A percentile compares a stretch with the other conserved stretches of the same genome.
Evolutionary conservation across 2,329 filamentous ascomycete species (phyloP).

Genomic region (Aspergillus neotritici): DNA sequence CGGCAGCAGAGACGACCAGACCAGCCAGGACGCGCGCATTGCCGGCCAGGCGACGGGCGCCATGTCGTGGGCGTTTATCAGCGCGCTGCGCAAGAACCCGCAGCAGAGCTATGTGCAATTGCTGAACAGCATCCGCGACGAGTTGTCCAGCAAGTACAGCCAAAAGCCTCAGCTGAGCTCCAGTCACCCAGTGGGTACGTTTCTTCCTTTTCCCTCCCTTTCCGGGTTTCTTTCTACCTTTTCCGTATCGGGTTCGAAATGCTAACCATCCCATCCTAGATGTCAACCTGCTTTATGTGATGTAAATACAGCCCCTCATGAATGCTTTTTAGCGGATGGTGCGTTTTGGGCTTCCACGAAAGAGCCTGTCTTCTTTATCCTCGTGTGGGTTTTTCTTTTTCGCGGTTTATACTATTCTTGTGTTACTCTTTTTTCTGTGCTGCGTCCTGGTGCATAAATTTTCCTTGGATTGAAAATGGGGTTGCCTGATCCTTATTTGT

Average conservation of each 20-base stretch:
- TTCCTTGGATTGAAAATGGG: too few relatives aligned
- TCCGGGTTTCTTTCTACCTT: constrained; percentile 1
- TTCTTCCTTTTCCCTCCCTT: neutral
- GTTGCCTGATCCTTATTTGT: too few relatives aligned
- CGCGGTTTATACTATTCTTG: too few relatives aligned
- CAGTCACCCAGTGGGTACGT: constrained; percentile 88
- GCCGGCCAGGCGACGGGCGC: constrained; percentile 85
- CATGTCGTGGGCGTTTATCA: constrained; percentile 98
- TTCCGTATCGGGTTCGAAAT: constrained; percentile 1
- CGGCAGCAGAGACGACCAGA: constrained; percentile 92
- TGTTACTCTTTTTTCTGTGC: too few relatives aligned
- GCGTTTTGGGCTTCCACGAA: too few relatives aligned
- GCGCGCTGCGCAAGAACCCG: constrained; percentile 81
- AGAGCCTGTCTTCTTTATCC: too few relatives aligned
- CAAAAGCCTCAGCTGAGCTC: constrained; percentile 96
- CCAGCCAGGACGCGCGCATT: constrained; percentile 88
- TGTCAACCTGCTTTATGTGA: constrained; percentile 61
- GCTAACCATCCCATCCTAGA: constrained; percentile 43
- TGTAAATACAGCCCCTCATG: constrained; percentile 42
- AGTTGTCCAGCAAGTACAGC: constrained; percentile 76
- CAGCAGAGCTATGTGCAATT: constrained; percentile 95
- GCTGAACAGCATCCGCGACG: constrained; percentile 89
- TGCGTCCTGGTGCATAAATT: too few relatives aligned
- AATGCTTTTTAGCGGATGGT: neutral
- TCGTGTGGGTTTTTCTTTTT: too few relatives aligned